Percentiles rank a stretch among this genome's conserved stretches.
Evolutionary conservation across 2,329 filamentous ascomycete genomes (phyloP).

Genomic region (Penicillium sp.): DNA sequence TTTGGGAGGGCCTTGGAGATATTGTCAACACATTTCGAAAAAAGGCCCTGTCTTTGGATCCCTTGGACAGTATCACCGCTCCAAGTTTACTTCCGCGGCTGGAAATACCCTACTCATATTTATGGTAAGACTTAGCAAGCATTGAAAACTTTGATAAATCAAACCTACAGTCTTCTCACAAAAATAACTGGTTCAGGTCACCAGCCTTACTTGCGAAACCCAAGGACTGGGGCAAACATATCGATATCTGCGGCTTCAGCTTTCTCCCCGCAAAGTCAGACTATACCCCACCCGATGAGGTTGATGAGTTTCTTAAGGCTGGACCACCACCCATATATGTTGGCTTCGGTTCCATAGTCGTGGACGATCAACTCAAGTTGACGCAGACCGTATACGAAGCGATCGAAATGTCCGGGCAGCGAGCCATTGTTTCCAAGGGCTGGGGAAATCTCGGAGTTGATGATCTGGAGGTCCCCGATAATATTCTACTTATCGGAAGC

Average conservation of each 20-base stretch:
- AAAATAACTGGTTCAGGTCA: slow-evolving; percentile 52
- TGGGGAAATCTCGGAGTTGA: slow-evolving; percentile 85
- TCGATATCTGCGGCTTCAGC: slow-evolving; percentile 76
- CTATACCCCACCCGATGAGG: slow-evolving; percentile 68
- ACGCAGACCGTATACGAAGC: slow-evolving; percentile 75
- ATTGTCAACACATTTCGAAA: slow-evolving; percentile 86
- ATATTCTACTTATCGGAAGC: slow-evolving; percentile 82
- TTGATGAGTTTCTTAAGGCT: slow-evolving; percentile 67
- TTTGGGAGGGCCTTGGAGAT: slow-evolving; percentile 90
- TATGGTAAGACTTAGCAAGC: slow-evolving; percentile 68
- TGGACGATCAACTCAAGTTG: slow-evolving; percentile 73
- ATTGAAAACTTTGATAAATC: no score
- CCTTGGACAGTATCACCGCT: slow-evolving; percentile 79
- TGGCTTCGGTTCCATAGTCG: slow-evolving; percentile 81
- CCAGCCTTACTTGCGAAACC: slow-evolving; percentile 79
- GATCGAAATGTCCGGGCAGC: slow-evolving; percentile 66
- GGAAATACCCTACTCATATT: slow-evolving; percentile 84
- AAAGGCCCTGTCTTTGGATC: slow-evolving; percentile 73
- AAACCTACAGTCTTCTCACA: no score
- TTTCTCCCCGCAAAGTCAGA: slow-evolving; percentile 71
- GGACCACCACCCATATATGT: slow-evolving; percentile 79
- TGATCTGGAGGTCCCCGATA: slow-evolving; percentile 69
- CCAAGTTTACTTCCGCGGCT: slow-evolving; percentile 78
- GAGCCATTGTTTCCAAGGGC: slow-evolving; percentile 82
- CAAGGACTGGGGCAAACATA: slow-evolving; percentile 72